These are phyloP conservation scores for Epichloe uncinata DNA, from an alignment of 2,329 filamentous ascomycete genomes.

Conservation along the genomic window DNA sequence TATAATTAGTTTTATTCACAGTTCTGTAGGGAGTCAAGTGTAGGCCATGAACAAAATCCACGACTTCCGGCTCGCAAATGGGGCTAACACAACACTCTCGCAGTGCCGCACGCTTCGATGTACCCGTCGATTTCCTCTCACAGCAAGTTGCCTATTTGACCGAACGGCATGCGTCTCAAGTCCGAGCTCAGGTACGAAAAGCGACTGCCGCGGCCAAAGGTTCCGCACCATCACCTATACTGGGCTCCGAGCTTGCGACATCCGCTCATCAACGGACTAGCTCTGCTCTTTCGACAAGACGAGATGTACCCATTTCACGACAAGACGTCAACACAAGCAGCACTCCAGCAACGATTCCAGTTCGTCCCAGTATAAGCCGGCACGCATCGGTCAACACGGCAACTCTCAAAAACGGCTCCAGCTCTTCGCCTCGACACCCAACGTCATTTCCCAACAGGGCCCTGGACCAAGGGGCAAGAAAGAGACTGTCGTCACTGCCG, in stretches of 20 bases:
- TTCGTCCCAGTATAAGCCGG: slow-evolving; percentile 32
- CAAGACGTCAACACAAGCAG: slow-evolving; percentile 31
- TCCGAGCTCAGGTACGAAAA: slow-evolving; percentile 79
- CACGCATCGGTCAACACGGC: slow-evolving; percentile 35
- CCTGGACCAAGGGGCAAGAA: slow-evolving; percentile 19
- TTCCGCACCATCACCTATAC: slow-evolving; percentile 44
- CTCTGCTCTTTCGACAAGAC: slow-evolving; percentile 43
- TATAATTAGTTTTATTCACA: slow-evolving; percentile 8
- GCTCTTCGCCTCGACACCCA: slow-evolving; percentile 12
- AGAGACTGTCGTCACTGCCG: slow-evolving; percentile 32
- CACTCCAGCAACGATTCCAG: slow-evolving; percentile 29
- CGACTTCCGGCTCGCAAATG: slow-evolving; percentile 9
- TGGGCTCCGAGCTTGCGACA: slow-evolving; percentile 31
- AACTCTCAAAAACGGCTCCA: slow-evolving; percentile 23
- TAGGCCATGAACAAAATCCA: slow-evolving; percentile 24
- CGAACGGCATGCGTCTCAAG: slow-evolving; percentile 78
- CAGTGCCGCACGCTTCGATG: slow-evolving; percentile 65
- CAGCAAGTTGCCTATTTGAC: slow-evolving; percentile 92
- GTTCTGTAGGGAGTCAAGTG: slow-evolving; percentile 56
- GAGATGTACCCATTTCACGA: slow-evolving; percentile 39
- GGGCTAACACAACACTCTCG: slow-evolving; percentile 10
- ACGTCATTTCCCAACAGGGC: slow-evolving; percentile 11
- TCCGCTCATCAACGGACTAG: slow-evolving; percentile 27
- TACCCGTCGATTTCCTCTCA: slow-evolving; percentile 76
- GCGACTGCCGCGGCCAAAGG: slow-evolving; percentile 45